Base-by-base conservation (phyloP, 2,329 filamentous ascomycete species). In the Penicillium rolfsii region DNA sequence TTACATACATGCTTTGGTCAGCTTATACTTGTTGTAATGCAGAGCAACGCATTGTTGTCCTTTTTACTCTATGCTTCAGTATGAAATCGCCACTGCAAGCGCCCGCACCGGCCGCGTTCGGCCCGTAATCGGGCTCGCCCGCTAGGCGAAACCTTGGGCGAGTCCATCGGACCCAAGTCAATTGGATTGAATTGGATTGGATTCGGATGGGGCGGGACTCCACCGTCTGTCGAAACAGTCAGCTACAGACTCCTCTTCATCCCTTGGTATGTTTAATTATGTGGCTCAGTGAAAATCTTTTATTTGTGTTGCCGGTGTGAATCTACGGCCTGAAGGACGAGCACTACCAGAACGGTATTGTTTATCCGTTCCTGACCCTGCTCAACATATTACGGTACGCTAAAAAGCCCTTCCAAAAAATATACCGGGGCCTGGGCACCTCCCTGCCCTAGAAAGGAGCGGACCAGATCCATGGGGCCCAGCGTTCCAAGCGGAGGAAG, bases 121-220 rank as follows among this genome's bases (percentile, higher is more conserved):
- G 67, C 67, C 67, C 67, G 67, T 68, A 64, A 61, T 69, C 67
- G 67, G 67, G 67, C 67, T 67, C 60, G 67, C 64, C 67, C 67
- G 67, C 64, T 68, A 67, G 63, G 54, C 59, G 53, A 68, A 69
- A 64, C 64, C 60, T 66, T 64, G 64, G 64, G 40, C 40, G 33
- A 52, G 38, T 46, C 55, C 55, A 52, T 61, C 50, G 35, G 46
- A 19, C 50, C 41, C 50, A 53, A 53, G 48, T 55, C 43, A 46
- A 59, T 52, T 35, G 45, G 30, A 33, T 33, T 33, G 30, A 33
- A 57, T 48, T 59, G 61, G 63, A 64, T 64, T 63, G 59, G 63
- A 64, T 64, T 63, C 35, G 52, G 49, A 22, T 22, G 19, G 49
- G 59, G 61, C 49, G 58, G 60, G 55, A 64, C 64, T 68, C 64